Evolutionary conservation across 1,284 basidiomycete genomes (phyloP).

Genomic region (Tilletiaria anomala): DNA sequence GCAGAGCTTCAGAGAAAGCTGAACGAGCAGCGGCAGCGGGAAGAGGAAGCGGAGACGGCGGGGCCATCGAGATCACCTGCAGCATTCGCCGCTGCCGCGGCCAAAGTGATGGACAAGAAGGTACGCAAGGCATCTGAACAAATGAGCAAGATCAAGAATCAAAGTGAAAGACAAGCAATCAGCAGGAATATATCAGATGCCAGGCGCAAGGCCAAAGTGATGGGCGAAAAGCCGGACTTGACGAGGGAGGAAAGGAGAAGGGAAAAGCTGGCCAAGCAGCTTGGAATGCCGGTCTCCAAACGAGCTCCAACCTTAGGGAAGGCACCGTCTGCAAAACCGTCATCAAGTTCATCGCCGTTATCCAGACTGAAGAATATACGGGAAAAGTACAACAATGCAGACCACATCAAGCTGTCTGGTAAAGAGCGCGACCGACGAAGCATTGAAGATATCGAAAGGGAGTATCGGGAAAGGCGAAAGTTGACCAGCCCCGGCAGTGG

Average conservation of each 20-base stretch:
- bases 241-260: background rate
- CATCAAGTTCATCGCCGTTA: too few species aligned
- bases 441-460: too few species aligned
- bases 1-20: background rate
- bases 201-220: background rate
- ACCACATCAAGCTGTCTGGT: too few species aligned
- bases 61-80: background rate
- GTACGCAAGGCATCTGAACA: background rate
- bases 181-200: background rate
- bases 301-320: too few species aligned
- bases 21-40: background rate
- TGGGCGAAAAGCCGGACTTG: background rate
- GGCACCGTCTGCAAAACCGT: too few species aligned
- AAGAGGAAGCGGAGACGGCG: background rate
- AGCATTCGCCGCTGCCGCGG: background rate
- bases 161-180: background rate
- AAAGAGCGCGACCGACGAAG: too few species aligned
- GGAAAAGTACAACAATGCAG: too few species aligned
- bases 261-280: background rate
- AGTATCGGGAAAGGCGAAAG: too few species aligned
- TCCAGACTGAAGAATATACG: too few species aligned
- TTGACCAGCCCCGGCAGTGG: too few species aligned
- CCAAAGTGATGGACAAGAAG: background rate
- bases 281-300: background rate
- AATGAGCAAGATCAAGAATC: background rate